Evolutionary conservation across 2,329 filamentous ascomycete genomes (phyloP), one percentile per base, ranked within the genome.

Genomic region (Aspergillus sp.): DNA sequence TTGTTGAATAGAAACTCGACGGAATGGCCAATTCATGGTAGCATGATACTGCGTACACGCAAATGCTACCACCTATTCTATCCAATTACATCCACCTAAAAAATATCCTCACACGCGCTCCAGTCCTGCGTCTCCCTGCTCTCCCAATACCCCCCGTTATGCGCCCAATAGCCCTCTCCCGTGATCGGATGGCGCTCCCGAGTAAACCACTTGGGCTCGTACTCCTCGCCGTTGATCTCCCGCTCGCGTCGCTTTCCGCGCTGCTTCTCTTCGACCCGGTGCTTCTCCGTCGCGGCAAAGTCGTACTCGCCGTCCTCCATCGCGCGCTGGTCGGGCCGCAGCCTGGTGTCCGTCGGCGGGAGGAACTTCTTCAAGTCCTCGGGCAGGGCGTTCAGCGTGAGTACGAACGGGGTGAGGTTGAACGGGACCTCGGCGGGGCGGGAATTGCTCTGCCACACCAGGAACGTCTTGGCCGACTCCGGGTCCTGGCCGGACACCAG

Each of bases 261-360:
- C 67, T 98, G 91, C 43, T 80, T 86, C 65, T 95, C 83, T 60
- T 98, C 91, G 0, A 98, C 75, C 1, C 91, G 73, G 52, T 89
- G 91, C 74, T 98, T 98, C 68, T 98, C 91, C 4, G 74, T 75
- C 0, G 89, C 91, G 1, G 91, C 91, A 38, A 91, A 71, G 51
- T 96, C 89, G 53, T 98, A 98, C 60, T 88, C 77, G n/a, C 89
- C 91, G 40, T 96, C 88, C 58, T 98, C 91, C 91, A 98, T 98
- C 2, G 91, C 91, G 8, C 91, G 74, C 65, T 98, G 91, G 59
- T 98, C 91, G 0, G 91, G 89, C 17, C 91, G 74, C 19, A 94
- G 68, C n/a, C 91, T 74, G 1, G 89, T 93, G 58, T 98, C 91
- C 0, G 91, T 98, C 1, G 91, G 91, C 24, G 91, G 83, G 11